Conservation (phyloP, 352 stramenopile genomes). For the Phytophthora megakarya region DNA sequence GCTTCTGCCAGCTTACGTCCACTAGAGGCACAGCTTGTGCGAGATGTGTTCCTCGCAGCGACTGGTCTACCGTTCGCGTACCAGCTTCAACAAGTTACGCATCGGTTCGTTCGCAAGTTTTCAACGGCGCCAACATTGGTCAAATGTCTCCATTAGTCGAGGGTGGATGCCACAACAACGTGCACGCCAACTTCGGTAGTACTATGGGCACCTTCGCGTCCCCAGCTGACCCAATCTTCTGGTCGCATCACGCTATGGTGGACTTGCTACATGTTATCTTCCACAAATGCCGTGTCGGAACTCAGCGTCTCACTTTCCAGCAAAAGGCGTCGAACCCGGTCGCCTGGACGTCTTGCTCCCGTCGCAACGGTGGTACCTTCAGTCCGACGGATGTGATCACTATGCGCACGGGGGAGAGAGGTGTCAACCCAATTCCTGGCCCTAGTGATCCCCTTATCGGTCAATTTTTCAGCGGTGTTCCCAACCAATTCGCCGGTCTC, state of each 20-base stretch:
- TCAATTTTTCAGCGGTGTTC: constrained; percentile 43
- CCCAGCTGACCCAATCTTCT: constrained; percentile 72
- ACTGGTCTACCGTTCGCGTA: constrained; percentile 43
- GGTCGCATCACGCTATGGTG: constrained; percentile 73
- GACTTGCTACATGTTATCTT: constrained; percentile 71
- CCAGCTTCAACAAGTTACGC: constrained; percentile 48
- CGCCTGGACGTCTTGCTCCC: constrained; percentile 55
- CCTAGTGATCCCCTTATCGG: constrained; percentile 37
- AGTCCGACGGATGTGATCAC: constrained; percentile 47
- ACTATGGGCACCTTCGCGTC: constrained; percentile 62
- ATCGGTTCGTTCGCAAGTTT: constrained; percentile 55
- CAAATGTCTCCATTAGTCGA: constrained; percentile 58
- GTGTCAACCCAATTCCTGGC: constrained; percentile 41
- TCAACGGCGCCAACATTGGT: constrained; percentile 53
- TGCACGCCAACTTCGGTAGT: constrained; percentile 57
- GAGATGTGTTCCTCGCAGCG: constrained; percentile 53
- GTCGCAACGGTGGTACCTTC: constrained; percentile 46
- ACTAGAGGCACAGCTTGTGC: constrained; percentile 33
- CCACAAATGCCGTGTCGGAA: constrained; percentile 71
- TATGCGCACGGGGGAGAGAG: constrained; percentile 49
- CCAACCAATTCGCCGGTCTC: no score
- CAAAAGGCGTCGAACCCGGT: constrained; percentile 55
- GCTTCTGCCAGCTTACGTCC: constrained; percentile 55
- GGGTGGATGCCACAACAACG: constrained; percentile 62
- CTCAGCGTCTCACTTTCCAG: constrained; percentile 40